Base-by-base conservation (phyloP, 176 grass and related monocot genomes). In the Chrysopogon serrulatus region DNA sequence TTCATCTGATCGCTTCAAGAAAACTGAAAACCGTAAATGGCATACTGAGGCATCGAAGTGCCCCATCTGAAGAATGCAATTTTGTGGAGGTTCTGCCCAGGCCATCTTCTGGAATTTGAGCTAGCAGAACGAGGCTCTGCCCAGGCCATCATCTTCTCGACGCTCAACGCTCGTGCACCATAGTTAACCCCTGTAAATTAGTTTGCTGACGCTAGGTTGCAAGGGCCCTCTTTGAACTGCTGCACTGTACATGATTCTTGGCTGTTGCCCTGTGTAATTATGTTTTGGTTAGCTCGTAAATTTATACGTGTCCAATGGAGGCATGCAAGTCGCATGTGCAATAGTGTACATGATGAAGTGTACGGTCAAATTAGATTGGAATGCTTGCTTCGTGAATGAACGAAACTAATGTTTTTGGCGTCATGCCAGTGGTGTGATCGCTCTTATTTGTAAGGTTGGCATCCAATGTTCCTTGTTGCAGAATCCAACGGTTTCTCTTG, bases 131-230 rank as follows among this genome's bases (percentile, higher is more conserved):
- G 19, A 84, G 78, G 80, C 67, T 83, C 74, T 42, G 47, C 75
- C 60, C 80, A 62, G 72, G 88, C 62, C 60, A 80, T 64, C 75
- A 17, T 70, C 79, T 63, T 80, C 76, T 64, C 31, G 26, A 53
- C 12, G 37, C 76, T 64, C 31, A 21, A 53, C 12, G 37, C 62
- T 35, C 51, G 53, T 92, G 86, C 86, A 79, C 26, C 48, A 41
- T 86, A 86, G 89, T 68, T 79, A 79, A 85, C 79, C 60, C 79
- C 48, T 89, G 83, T 92, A 84, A 83, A 92, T 92, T 89, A 74
- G 80, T 86, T 84, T 45, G 35, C 79, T 86, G 86, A 73, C 56
- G 39, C 62, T 74, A 83, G 90, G 79, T 34, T 86, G 83, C 83
- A 89, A 80, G 79, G 74, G 62, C 41, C 21, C 56, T 79, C 56